phyloP scores from a whole-genome alignment of 306 rosid genomes.

The Pueraria montana region DNA sequence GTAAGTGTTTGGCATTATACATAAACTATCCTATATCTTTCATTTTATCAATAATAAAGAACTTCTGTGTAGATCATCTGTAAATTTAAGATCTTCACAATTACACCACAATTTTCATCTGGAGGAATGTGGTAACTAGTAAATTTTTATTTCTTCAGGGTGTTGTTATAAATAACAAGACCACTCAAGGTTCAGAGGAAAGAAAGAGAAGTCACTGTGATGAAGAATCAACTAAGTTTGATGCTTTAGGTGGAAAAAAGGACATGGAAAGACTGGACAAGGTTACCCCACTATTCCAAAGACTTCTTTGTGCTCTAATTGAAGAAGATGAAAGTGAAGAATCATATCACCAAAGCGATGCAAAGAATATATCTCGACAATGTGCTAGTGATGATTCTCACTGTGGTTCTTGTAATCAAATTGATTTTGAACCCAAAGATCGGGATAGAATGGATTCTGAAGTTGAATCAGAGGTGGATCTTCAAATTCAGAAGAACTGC shows the following conservation, averaged over 20 bases:
- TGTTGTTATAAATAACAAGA: slow-evolving; percentile 59
- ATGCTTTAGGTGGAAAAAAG: slow-evolving; percentile 57
- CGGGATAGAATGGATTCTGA: slow-evolving; percentile 85
- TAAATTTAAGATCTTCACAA: slow-evolving; percentile 38
- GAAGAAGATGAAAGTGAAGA: slow-evolving; percentile 86
- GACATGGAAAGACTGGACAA: slow-evolving; percentile 65
- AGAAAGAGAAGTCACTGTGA: slow-evolving; percentile 57
- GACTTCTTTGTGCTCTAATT: slow-evolving; percentile 89
- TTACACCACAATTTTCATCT: slow-evolving; percentile 29
- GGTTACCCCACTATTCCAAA: slow-evolving; percentile 79
- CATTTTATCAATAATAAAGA: slow-evolving; percentile 31
- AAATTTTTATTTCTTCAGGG: slow-evolving; percentile 57
- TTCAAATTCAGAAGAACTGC: slow-evolving; percentile 66
- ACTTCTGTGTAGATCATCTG: slow-evolving; percentile 15
- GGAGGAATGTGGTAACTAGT: slow-evolving; percentile 34
- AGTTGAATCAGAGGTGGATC: slow-evolving; percentile 77
- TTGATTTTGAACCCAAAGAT: slow-evolving; percentile 83
- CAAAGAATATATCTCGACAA: slow-evolving; percentile 71
- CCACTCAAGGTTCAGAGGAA: slow-evolving; percentile 61
- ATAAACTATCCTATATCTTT: slow-evolving; percentile 33
- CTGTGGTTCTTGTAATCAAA: slow-evolving; percentile 87
- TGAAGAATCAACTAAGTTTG: slow-evolving; percentile 56
- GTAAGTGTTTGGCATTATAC: slow-evolving; percentile 55
- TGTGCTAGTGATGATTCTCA: slow-evolving; percentile 91
- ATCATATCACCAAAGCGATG: slow-evolving; percentile 65